A percentile compares a stretch with the other conserved stretches of the same genome.
phyloP scores from a whole-genome alignment of 805 yeast genomes.

The Ogataea polymorpha region DNA sequence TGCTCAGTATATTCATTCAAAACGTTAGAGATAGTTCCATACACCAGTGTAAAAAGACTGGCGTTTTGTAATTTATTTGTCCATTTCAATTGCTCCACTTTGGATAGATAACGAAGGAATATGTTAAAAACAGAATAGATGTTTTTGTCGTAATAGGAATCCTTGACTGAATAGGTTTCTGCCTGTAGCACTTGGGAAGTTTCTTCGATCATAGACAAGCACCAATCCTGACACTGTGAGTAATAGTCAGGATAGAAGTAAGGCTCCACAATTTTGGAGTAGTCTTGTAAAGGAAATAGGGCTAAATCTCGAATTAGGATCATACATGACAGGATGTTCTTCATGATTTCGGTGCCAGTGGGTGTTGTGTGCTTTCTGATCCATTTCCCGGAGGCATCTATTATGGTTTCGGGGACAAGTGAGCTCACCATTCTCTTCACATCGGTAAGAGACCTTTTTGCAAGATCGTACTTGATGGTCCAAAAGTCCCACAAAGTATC shows the following conservation, averaged over 20 bases:
- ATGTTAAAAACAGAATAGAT: conserved; percentile 5
- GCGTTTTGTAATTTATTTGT: conserved; percentile 10
- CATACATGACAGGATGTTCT: conserved; percentile 10
- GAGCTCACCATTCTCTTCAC: conserved; percentile 11
- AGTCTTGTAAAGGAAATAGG: conserved; percentile 6
- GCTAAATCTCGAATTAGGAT: conserved; percentile 12
- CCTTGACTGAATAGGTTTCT: conserved; percentile 6
- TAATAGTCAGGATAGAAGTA: conserved; percentile 17
- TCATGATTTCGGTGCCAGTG: background rate
- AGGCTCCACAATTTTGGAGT: conserved; percentile 4
- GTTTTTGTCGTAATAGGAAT: too few relatives aligned
- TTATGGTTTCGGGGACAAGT: conserved; percentile 6
- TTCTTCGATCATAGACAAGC: conserved; percentile 7
- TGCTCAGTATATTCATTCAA: conserved; percentile 3
- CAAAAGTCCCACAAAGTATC: conserved; percentile 15
- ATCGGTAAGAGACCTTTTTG: conserved; percentile 13
- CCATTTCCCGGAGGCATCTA: conserved; percentile 7
- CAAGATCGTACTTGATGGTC: conserved; percentile 12
- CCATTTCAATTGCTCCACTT: conserved; percentile 9
- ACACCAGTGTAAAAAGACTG: conserved; percentile 8
- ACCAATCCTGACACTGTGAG: conserved; percentile 15
- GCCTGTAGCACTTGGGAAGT: conserved; percentile 7
- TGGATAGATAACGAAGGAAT: conserved; percentile 8
- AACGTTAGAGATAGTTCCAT: conserved; percentile 2
- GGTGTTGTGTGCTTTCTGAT: conserved; percentile 7